Base-by-base conservation (phyloP, 73 alveolate genomes). In the Breviolum minutum region DNA sequence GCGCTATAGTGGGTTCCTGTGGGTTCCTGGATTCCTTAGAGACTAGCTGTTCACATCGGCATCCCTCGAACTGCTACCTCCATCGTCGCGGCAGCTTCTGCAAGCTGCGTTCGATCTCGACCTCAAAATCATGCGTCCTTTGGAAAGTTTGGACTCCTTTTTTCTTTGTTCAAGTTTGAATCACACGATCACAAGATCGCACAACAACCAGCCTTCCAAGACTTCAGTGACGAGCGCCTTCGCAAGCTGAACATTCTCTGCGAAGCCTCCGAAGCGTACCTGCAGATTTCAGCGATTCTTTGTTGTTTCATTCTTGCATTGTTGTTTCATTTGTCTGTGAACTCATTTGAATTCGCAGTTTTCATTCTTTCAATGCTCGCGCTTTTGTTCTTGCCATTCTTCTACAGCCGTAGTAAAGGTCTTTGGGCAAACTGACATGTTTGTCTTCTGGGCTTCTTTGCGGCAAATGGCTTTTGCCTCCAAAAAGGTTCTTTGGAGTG, bases 71-170 rank as follows among this genome's bases (percentile, higher is more conserved):
- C 19, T 24, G 11, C 89, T 32, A 74, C 96, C 97, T 92, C 97
- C 97, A 92, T 92, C 60, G 97, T 92, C 27, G 97, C 97, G 26
- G 97, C 97, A 16, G 97, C 97, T 74, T 92, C 97, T 26, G 97
- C 97, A 11, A 92, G 82, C 69, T 92, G 97, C 26, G 97, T 92
- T 24, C 97, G 85, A 62, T 92, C 97, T 10, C 97, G 61, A 64
- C 97, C 97, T 92, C 90, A 30, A 40, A 22, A 10, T 30, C 24
- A 12, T 61, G 11, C 3, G 40, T n/a, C n/a, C n/a, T n/a, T n/a
- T n/a, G n/a, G n/a, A n/a, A n/a, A n/a, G n/a, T n/a, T n/a, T n/a
- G n/a, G n/a, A n/a, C n/a, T n/a, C n/a, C n/a, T n/a, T n/a, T n/a
- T n/a, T n/a, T n/a, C n/a, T n/a, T n/a, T n/a, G n/a, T n/a, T n/a